Percentiles rank a stretch among this genome's conserved stretches.
Conservation (phyloP, 306 rosid genomes). For the Prunus fruticosa region DNA sequence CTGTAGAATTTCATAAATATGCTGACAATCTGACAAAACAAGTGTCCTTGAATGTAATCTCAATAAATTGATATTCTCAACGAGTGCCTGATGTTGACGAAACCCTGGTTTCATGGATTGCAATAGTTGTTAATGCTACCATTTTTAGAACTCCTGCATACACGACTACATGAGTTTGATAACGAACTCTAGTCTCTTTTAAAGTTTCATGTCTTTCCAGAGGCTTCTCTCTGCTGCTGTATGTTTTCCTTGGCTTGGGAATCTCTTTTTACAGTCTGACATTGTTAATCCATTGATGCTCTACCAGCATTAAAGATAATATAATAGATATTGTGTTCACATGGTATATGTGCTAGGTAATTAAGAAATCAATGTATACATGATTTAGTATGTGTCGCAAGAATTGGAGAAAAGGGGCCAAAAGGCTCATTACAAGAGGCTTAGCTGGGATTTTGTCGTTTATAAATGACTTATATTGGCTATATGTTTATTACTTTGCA, state of each 20-base stretch:
- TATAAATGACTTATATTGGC: background rate
- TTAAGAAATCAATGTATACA: background rate
- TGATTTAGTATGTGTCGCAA: background rate
- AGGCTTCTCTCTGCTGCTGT: background rate
- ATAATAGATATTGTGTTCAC: background rate
- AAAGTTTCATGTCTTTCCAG: background rate
- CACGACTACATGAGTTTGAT: background rate
- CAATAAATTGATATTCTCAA: no score
- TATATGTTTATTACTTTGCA: conserved; percentile 29
- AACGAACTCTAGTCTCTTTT: background rate
- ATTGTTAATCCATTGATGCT: background rate
- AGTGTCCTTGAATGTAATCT: no score
- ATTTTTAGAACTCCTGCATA: background rate
- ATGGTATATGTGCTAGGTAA: background rate
- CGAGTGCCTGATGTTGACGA: no score
- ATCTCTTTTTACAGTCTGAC: no score
- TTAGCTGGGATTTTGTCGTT: background rate
- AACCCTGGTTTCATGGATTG: background rate
- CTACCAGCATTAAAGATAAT: background rate
- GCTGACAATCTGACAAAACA: no score
- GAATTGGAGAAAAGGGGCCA: background rate
- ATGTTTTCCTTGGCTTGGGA: background rate
- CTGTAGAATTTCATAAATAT: background rate
- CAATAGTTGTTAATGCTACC: background rate
- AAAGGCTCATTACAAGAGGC: background rate